Percentiles rank a stretch among this genome's conserved stretches.
phyloP scores from a whole-genome alignment of 805 yeast genomes.

The Candida parachauliodes region DNA sequence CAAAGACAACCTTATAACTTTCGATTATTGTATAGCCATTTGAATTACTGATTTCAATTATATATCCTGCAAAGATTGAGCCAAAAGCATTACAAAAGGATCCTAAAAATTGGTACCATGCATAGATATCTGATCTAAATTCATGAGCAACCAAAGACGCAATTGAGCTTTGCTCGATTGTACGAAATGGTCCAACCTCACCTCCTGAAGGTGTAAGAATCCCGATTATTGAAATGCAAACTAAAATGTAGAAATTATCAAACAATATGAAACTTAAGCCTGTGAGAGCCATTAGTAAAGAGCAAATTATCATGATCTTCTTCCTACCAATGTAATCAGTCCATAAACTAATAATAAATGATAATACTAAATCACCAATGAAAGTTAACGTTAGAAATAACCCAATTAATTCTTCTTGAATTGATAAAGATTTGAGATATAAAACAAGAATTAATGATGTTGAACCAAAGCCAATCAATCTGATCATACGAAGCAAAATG shows the following conservation, averaged over 20 bases:
- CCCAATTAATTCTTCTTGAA: conserved; percentile 45
- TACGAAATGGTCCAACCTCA: conserved; percentile 57
- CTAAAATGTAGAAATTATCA: conserved; percentile 30
- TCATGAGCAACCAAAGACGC: conserved; percentile 43
- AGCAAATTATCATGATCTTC: conserved; percentile 35
- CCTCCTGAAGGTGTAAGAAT: conserved; percentile 58
- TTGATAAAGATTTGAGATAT: conserved; percentile 39
- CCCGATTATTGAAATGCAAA: conserved; percentile 42
- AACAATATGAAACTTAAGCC: conserved; percentile 37
- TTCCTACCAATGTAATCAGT: conserved; percentile 49
- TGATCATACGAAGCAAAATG: conserved; percentile 28
- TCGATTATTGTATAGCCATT: conserved; percentile 16
- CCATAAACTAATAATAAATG: conserved; percentile 42
- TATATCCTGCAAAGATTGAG: conserved; percentile 35
- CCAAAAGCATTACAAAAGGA: conserved; percentile 47
- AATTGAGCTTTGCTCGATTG: conserved; percentile 51
- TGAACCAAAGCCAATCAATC: conserved; percentile 37
- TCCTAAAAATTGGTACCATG: conserved; percentile 55
- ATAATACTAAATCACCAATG: conserved; percentile 49
- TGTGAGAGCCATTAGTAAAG: conserved; percentile 40
- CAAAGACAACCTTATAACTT: conserved; percentile 30
- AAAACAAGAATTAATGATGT: conserved; percentile 40
- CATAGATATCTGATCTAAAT: conserved; percentile 50
- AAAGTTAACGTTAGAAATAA: conserved; percentile 46
- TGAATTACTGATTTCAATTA: conserved; percentile 16